Evolutionary conservation across 192 early-diverging fungal species (phyloP), one percentile per base, ranked within the genome.

Genomic region (Backusella australiensis): DNA sequence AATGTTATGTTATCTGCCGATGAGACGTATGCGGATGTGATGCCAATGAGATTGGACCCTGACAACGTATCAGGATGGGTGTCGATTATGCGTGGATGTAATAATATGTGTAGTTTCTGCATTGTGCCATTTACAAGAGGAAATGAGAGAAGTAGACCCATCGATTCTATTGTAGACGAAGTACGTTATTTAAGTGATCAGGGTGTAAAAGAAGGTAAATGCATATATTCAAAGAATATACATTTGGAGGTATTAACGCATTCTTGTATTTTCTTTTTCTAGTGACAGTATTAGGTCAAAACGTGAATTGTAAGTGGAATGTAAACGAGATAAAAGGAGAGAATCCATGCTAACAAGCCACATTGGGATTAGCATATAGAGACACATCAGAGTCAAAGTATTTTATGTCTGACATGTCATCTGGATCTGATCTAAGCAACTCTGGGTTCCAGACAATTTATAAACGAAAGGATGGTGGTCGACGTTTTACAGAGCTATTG

Each of bases 21-120:
- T 71, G 93, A 94, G 83, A 92, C 93, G 15, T 94, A 94, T 77
- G 90, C 93, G 1, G 93, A 94, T 77, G 88, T 94, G 39, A 91
- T 91, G 66, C 93, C 93, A 0, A 86, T 92, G 75, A 83, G 93
- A 34, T 84, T 94, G 15, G 84, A 91, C 71, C 77, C 81, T 21
- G 85, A 90, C 72, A 86, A 84, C 75, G 88, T 92, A 44, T 89
- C 88, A 67, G 93, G 87, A n/a, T 91, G 91, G 77, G 74, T 94
- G 19, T 91, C 90, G 6, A 85, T 94, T 32, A 94, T 94, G 93
- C 84, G 93, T 34, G 93, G 93, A 68, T 94, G 93, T 81, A 94
- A 94, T 81, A 94, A 94, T 71, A 94, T 94, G 93, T 94, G 93
- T 68, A 88, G 87, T 46, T 94, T 91, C 78, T 94, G 93, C 72